Conservation (phyloP, 192 early-diverging fungal species). For the Backusella tuberculispora region DNA sequence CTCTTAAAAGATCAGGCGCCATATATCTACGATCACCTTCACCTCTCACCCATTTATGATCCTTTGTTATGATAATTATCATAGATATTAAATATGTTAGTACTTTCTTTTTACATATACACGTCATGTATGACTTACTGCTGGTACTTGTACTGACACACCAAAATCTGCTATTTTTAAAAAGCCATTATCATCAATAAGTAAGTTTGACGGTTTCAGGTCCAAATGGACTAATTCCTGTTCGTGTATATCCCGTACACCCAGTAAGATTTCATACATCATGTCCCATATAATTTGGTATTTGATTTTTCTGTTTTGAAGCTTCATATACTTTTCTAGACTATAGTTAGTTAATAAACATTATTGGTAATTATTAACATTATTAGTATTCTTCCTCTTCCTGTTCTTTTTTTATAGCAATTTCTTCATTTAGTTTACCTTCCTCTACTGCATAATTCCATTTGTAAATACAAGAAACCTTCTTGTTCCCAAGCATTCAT, state of each 20-base stretch:
- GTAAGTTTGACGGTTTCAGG: conserved; percentile 88
- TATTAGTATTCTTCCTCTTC: too few relatives aligned
- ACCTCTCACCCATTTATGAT: conserved; percentile 31
- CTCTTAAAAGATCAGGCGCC: conserved; percentile 83
- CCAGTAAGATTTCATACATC: conserved; percentile 63
- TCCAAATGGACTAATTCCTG: conserved; percentile 82
- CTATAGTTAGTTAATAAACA: too few relatives aligned
- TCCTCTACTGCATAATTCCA: conserved; percentile 85
- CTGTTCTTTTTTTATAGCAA: too few relatives aligned
- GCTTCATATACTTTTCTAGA: conserved; percentile 22
- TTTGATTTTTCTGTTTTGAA: conserved; percentile 13
- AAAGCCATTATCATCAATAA: conserved; percentile 64
- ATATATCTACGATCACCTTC: conserved; percentile 96
- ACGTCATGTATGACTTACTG: conserved; percentile 43
- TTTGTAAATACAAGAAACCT: conserved; percentile 86
- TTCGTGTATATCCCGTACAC: conserved; percentile 74
- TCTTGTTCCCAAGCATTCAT: conserved; percentile 90
- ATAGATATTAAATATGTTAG: not conserved
- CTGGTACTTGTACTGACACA: conserved; percentile 65
- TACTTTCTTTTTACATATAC: not conserved
- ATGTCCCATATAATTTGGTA: conserved; percentile 73
- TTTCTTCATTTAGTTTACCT: conserved; percentile 43
- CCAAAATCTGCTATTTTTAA: conserved; percentile 96
- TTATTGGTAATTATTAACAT: too few relatives aligned
- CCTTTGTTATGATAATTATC: conserved; percentile 48